phyloP scores from a whole-genome alignment of 2,329 filamentous ascomycete genomes.

The Trichoderma simmonsii region DNA sequence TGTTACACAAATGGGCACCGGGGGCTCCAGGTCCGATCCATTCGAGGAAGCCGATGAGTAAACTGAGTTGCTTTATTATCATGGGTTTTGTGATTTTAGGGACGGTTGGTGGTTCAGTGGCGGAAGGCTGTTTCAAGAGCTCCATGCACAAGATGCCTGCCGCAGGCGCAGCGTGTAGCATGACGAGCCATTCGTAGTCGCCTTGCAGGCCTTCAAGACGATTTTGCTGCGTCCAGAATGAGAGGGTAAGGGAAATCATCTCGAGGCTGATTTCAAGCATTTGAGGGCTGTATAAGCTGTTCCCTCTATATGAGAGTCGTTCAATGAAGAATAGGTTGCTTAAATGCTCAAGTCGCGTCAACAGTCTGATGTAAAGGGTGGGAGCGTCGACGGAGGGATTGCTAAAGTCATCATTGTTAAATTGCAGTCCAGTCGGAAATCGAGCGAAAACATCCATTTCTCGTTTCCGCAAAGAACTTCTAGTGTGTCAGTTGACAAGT shows the following conservation, averaged over 20 bases:
- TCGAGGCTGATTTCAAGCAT: slow-evolving; percentile 42
- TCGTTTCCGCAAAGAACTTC: background rate
- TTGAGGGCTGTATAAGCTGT: slow-evolving; percentile 37
- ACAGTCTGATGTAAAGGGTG: slow-evolving; percentile 40
- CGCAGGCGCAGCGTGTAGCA: slow-evolving; percentile 46
- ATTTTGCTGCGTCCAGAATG: slow-evolving; percentile 47
- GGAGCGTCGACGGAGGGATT: slow-evolving; percentile 41
- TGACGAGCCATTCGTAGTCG: slow-evolving; percentile 48
- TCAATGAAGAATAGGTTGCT: slow-evolving; percentile 58
- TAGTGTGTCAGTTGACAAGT: background rate
- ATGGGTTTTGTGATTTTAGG: slow-evolving; percentile 38
- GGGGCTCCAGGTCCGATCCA: slow-evolving; percentile 45
- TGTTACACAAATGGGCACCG: slow-evolving; percentile 44
- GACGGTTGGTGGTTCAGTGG: background rate
- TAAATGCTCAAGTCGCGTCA: slow-evolving; percentile 47
- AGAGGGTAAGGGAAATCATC: slow-evolving; percentile 42
- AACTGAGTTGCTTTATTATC: slow-evolving; percentile 50
- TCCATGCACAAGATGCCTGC: slow-evolving; percentile 48
- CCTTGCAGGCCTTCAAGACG: slow-evolving; percentile 38
- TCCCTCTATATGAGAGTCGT: slow-evolving; percentile 48
- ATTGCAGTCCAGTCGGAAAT: slow-evolving; percentile 12
- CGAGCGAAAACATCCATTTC: background rate
- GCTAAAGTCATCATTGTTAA: slow-evolving; percentile 39
- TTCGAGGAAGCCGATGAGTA: slow-evolving; percentile 47
- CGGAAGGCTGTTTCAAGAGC: slow-evolving; percentile 36